Base-by-base conservation (phyloP, 768 basidiomycete species). In the Lactifluus echinatus region DNA sequence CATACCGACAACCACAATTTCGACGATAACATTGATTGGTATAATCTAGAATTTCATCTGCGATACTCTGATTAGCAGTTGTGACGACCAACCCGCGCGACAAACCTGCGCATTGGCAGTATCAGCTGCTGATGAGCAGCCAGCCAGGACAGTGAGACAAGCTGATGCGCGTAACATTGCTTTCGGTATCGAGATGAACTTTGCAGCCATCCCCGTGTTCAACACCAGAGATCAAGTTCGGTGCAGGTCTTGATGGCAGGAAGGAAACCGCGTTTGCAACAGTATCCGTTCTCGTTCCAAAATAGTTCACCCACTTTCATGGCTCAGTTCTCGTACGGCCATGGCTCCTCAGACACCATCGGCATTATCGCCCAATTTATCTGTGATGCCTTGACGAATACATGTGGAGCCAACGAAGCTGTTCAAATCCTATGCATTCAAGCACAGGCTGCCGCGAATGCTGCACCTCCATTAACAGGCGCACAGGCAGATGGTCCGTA, bases 21-120 rank as follows among this genome's bases (percentile, higher is more conserved):
- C 15, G 82, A 81, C n/a, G 75, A 81, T 62, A 76, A 76, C 66
- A 79, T 81, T 62, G 73, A 70, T n/a, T n/a, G n/a, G n/a, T 61
- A 81, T 83, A 66, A 83, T 84, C 70, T 75, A 79, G 14, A 74
- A 77, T 71, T 66, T 76, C 68, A 79, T 83, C 42, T 84, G 83
- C 63, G 78, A 82, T 67, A 72, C 71, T 5, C 70, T 85, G 55
- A 71, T 69, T 31, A 82, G 79, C 73, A 65, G 68, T 4, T 85
- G 82, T 65, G 73, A 71, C 17, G 76, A 84, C 63, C 70, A 73
- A 49, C 75, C 76, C 11, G 81, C 81, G 2, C 74, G 78, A 66
- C 70, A 67, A 23, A 79, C 78, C 8, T 84, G 82, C 57, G 73
- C 69, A 8, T 47, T 73, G 1, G 70, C 72, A 6, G 72, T 71